Evolutionary conservation across 2,329 filamentous ascomycete species (phyloP).

Genomic region (Juglanconis sp.): DNA sequence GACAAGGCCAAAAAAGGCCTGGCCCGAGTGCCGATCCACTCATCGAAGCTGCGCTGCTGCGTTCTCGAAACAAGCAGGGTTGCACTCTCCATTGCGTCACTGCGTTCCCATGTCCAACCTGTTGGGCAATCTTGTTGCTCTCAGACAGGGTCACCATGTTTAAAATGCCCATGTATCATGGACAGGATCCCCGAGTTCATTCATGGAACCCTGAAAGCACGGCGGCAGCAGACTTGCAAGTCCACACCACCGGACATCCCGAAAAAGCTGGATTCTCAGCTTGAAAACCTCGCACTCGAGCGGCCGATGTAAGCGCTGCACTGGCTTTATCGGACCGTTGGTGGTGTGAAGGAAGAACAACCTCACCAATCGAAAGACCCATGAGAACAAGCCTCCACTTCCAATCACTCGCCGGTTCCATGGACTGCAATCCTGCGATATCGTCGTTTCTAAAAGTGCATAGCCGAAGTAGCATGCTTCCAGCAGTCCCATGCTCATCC

Average conservation of each 20-base stretch:
- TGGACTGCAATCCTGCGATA: too few species aligned
- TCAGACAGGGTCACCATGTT: neutral
- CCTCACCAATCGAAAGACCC: neutral
- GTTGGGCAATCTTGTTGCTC: neutral
- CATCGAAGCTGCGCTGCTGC: slow-evolving; percentile 2
- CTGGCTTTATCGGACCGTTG: neutral
- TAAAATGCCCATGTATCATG: neutral
- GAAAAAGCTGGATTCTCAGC: neutral
- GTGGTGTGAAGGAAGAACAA: neutral
- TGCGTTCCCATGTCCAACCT: neutral
- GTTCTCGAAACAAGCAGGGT: slow-evolving; percentile 14
- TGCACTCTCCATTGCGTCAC: slow-evolving; percentile 6
- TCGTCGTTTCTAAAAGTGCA: too few species aligned
- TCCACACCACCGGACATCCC: neutral
- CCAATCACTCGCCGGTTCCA: neutral
- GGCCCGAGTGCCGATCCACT: neutral
- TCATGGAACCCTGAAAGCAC: neutral
- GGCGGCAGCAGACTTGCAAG: neutral
- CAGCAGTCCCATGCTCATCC: neutral
- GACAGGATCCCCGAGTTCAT: neutral
- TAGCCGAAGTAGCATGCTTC: too few species aligned
- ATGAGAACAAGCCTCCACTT: neutral
- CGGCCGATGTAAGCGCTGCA: neutral
- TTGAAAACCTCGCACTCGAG: neutral
- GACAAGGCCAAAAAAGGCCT: neutral